Conservation (phyloP, 2,329 filamentous ascomycete genomes). For the Colletotrichum salicis region DNA sequence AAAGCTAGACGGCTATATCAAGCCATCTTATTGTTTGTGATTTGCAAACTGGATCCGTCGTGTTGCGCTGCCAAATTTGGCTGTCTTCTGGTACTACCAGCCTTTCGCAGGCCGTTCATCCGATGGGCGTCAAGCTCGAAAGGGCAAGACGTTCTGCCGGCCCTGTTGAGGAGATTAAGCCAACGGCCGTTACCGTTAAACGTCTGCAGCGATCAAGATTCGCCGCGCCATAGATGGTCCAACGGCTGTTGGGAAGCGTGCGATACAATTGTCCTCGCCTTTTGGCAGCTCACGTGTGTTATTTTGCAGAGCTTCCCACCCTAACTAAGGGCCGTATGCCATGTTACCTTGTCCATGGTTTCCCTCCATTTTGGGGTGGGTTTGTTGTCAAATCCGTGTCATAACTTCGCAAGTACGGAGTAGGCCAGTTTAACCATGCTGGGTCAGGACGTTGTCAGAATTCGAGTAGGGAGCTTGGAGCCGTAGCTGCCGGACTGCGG, state of each 20-base stretch:
- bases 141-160: background rate
- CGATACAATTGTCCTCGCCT: background rate
- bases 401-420: background rate
- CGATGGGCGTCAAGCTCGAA: constrained; percentile 8
- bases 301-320: background rate
- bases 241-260: background rate
- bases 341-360: background rate
- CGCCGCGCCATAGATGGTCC: background rate
- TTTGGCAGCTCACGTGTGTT: background rate
- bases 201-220: background rate
- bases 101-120: constrained; percentile 21
- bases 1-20: constrained; percentile 13
- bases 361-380: background rate
- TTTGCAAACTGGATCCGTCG: background rate
- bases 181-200: background rate
- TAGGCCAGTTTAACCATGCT: too few relatives aligned
- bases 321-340: background rate
- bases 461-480: constrained; percentile 1
- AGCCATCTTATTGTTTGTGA: constrained; percentile 10
- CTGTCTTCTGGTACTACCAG: constrained; percentile 1
- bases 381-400: background rate
- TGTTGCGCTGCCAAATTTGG: background rate
- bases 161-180: background rate
- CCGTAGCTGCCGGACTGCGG: constrained; percentile 7
- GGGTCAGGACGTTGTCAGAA: background rate